phyloP scores from a whole-genome alignment of 805 yeast genomes.

The Candida patagonica region DNA sequence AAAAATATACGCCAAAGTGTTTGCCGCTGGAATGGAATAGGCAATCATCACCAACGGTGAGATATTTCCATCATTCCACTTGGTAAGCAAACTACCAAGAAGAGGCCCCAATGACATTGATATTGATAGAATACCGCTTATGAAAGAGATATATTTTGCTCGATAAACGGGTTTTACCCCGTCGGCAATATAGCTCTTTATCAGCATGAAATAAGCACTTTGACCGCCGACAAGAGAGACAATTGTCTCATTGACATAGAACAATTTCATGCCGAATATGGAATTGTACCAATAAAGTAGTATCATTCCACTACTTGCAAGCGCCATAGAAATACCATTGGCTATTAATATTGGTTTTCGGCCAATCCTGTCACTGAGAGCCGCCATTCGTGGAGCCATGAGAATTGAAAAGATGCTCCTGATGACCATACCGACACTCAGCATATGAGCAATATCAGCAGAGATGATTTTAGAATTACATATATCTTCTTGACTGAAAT shows the following conservation, averaged over 20 bases:
- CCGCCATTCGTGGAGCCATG: constrained; percentile 38
- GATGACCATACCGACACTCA: constrained; percentile 8
- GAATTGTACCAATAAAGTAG: neutral
- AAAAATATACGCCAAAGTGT: neutral
- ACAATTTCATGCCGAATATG: constrained; percentile 14
- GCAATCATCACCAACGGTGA: constrained; percentile 1
- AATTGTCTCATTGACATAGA: constrained; percentile 36
- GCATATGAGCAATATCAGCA: constrained; percentile 7
- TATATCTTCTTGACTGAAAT: constrained; percentile 8
- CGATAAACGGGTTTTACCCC: constrained; percentile 53
- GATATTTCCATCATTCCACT: constrained; percentile 5
- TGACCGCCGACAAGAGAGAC: constrained; percentile 50
- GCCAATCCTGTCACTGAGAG: constrained; percentile 54
- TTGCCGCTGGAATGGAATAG: neutral
- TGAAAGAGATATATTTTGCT: constrained; percentile 19
- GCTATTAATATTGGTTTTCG: constrained; percentile 38
- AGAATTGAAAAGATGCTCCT: constrained; percentile 9
- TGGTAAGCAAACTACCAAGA: constrained; percentile 17
- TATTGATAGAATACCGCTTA: constrained; percentile 12
- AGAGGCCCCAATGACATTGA: constrained; percentile 23
- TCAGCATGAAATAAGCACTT: constrained; percentile 42
- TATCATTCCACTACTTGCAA: neutral
- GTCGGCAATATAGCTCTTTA: constrained; percentile 63
- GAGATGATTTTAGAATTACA: constrained; percentile 12
- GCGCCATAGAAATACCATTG: constrained; percentile 13